Evolutionary conservation across 179 eudicot species (phyloP), one percentile per base, ranked within the genome.

Genomic region (Spinacia oleracea): DNA sequence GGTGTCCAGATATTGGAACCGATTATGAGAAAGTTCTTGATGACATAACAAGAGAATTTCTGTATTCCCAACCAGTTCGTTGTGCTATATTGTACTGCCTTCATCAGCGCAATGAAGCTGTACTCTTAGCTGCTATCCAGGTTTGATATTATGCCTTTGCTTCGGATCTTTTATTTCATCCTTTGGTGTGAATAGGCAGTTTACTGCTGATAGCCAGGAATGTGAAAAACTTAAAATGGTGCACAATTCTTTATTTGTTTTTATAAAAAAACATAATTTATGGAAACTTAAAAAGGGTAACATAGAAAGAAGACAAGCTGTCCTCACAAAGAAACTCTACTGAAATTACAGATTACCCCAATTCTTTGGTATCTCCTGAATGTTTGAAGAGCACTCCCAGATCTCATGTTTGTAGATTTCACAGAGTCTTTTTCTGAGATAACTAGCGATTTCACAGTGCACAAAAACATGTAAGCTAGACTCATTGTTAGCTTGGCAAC

Each of bases 21-120:
- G 98, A 90, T 66, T 85, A 89, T 78, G 80, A 86, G 78, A 90
- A 87, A 82, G 83, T 90, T 73, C 48, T 88, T 76, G 92, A 92
- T 64, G 74, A 84, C 16, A 80, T 96, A 34, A 87, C 97, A 56
- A 89, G 81, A 80, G 89, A 88, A 74, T 92, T 94, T 77, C 84
- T 94, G 66, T 88, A 83, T 82, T 87, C 93, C 56, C 90, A 94
- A 87, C 86, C 97, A 48, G 81, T 87, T 74, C 97, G 91, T 72
- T 91, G 92, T 81, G 92, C 98, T 60, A 73, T 96, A 81, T 92
- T 87, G 81, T 91, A 88, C 81, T 96, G 96, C 82, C 92, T 96
- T 77, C 98, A 88, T 72, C 98, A 94, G 75, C 92, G 91, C 56
- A 85, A 77, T 68, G 99, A 92, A 87, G 78, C 89, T 55, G 86